Evolutionary conservation across 768 basidiomycete genomes (phyloP).

Genomic region (Trametes sanguinea): DNA sequence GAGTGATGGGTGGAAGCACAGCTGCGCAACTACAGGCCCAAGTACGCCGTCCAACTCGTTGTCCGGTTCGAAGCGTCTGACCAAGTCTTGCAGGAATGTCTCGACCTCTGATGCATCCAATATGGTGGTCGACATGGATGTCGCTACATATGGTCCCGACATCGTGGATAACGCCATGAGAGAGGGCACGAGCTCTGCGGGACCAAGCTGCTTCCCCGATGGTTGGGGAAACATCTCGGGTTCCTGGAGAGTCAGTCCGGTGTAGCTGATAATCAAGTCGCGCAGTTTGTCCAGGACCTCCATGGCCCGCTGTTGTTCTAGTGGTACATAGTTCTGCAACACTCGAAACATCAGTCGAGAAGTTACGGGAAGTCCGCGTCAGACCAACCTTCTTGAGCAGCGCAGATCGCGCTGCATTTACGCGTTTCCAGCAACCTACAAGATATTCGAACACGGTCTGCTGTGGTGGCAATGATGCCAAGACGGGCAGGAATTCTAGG

Average conservation of each 20-base stretch:
- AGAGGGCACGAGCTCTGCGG: conserved; percentile 79
- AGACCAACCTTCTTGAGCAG: conserved; percentile 63
- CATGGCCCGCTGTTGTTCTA: conserved; percentile 63
- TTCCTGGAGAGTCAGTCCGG: conserved; percentile 86
- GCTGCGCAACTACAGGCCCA: conserved; percentile 64
- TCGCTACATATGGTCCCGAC: conserved; percentile 61
- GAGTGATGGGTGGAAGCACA: conserved; percentile 67
- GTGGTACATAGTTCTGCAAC: conserved; percentile 57
- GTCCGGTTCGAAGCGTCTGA: conserved; percentile 76
- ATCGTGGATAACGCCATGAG: conserved; percentile 74
- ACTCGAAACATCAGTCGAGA: neutral
- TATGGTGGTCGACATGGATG: conserved; percentile 46
- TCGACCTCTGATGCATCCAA: conserved; percentile 72
- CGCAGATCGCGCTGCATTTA: conserved; percentile 55
- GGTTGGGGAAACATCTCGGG: conserved; percentile 96
- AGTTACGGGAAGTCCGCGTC: neutral
- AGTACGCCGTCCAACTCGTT: conserved; percentile 78
- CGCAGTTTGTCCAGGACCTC: conserved; percentile 72
- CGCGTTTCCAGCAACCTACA: conserved; percentile 89
- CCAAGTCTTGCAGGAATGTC: conserved; percentile 82
- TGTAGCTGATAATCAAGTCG: conserved; percentile 85
- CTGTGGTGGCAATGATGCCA: conserved; percentile 73
- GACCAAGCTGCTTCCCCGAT: conserved; percentile 69
- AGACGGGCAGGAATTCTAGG: conserved; percentile 68
- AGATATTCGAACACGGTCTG: conserved; percentile 91